Evolutionary conservation across 495 filamentous ascomycete genomes (phyloP), one percentile per base, ranked within the genome.

Genomic region (Aspergillus incahuasiensis): DNA sequence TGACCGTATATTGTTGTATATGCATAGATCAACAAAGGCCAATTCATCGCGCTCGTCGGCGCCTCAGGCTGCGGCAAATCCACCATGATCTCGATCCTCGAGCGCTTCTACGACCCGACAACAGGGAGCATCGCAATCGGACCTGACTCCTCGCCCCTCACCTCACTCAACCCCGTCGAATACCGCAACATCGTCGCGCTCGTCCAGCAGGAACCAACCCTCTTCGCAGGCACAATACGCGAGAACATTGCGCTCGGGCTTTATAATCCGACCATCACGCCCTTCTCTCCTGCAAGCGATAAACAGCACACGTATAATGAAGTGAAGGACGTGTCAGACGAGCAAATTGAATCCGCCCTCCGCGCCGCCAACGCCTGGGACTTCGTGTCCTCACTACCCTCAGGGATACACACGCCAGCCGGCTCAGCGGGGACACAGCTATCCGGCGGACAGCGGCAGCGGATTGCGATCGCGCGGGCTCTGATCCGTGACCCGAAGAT

Each of bases 321-420:
- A 40, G 38, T 67, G 79, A 84, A 11, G 78, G 85, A 44, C 79
- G 89, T 21, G 65, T 80, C 48, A 0, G 89, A 95, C 32, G 86
- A 83, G 30, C 76, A 77, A 5, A 78, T 96, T 21, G 76, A 85
- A 49, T 79, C 85, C 56, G 89, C 88, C 12, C 92, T 89, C 76
- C 85, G 84, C 55, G 87, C 92, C 63, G 91, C 91, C 32, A 96
- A 95, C 61, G 95, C 95, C 61, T 90, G 91, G 68, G 89, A 94
- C 62, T 95, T 95, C 68, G 91, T 96, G 68, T 79, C 85, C 64
- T 86, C 85, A 38, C 71, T 86, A 8, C 83, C 85, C 18, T 85
- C 92, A 5, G 88, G 87, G 32, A 86, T 92, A 68, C 74, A 80
- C 58, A 95, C 90, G 6, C 60, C 85, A 6, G 86, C 90, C 19